phyloP scores from a whole-genome alignment of 2,329 filamentous ascomycete species.

The Exophiala oligosperma region DNA sequence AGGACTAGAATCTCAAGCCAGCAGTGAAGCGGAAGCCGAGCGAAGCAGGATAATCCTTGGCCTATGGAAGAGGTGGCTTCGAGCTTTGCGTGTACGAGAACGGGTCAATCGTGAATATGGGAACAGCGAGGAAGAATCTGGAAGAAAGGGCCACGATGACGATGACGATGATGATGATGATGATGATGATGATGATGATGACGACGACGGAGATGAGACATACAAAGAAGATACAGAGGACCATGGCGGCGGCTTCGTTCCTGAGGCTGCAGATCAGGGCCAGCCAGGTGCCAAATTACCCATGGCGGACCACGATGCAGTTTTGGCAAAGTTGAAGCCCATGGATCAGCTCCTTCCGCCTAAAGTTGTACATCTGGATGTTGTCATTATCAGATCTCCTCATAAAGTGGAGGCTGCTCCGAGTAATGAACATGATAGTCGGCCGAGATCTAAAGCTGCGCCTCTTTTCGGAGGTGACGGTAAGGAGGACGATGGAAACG shows the following conservation, averaged over 20 bases:
- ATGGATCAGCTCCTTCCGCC: constrained; percentile 16
- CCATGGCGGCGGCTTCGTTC: constrained; percentile 43
- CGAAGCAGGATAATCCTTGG: constrained; percentile 52
- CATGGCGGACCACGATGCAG: background rate
- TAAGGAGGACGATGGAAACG: constrained; percentile 9
- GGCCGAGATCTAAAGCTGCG: background rate
- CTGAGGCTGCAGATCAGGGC: constrained; percentile 29
- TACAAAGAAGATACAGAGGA: constrained; percentile 28
- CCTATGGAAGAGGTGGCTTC: constrained; percentile 60
- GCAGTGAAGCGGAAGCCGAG: constrained; percentile 61
- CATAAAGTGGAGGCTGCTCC: constrained; percentile 3
- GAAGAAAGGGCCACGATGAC: constrained; percentile 32
- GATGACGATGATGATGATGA: constrained; percentile 39
- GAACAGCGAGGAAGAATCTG: constrained; percentile 18
- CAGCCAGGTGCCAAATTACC: background rate
- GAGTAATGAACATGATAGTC: too few species aligned
- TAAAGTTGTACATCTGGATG: constrained; percentile 19
- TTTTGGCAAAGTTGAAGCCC: constrained; percentile 10
- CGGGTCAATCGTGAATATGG: constrained; percentile 62
- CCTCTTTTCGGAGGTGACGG: background rate
- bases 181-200: constrained; percentile 33
- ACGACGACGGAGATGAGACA: constrained; percentile 36
- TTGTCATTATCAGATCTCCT: constrained; percentile 23
- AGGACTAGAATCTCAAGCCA: constrained; percentile 66
- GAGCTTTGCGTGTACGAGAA: constrained; percentile 68